Percentiles rank a stretch among this genome's conserved stretches.
These are phyloP conservation scores for Globisporangium irregulare DNA, from an alignment of 352 stramenopile genomes.

Conservation along the genomic window DNA sequence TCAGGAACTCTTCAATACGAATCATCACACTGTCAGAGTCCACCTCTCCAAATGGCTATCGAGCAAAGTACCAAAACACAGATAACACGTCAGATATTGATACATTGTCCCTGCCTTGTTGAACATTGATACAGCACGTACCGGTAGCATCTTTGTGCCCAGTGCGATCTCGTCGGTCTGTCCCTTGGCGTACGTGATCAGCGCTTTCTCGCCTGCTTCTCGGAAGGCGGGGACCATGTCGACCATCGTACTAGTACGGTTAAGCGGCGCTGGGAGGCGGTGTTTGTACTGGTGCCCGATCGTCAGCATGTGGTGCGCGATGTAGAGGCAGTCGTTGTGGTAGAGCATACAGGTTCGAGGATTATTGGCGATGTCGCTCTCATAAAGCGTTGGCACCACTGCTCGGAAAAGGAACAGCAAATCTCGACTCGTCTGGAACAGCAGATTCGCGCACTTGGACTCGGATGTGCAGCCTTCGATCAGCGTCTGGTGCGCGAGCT, in stretches of 20 bases:
- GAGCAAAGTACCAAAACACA: not conserved
- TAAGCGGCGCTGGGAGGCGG: constrained; percentile 49
- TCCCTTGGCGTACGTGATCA: constrained; percentile 40
- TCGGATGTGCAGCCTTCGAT: constrained; percentile 53
- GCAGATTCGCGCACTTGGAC: constrained; percentile 38
- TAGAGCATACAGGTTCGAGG: constrained; percentile 68
- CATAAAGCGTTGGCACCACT: constrained; percentile 65
- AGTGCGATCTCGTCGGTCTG: constrained; percentile 46
- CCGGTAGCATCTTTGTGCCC: constrained; percentile 38
- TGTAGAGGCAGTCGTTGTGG: constrained; percentile 85
- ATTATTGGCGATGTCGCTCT: constrained; percentile 65
- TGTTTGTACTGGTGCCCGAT: constrained; percentile 74
- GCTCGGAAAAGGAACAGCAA: constrained; percentile 70
- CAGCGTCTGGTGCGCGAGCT: constrained; percentile 61
- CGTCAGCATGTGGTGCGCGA: constrained; percentile 76
- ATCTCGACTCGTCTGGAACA: constrained; percentile 83
- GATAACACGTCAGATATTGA: not conserved
- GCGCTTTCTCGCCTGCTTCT: constrained; percentile 50
- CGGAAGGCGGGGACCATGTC: constrained; percentile 75
- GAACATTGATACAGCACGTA: constrained; percentile 22
- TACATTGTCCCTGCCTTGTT: not conserved
- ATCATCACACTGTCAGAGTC: constrained; percentile 34
- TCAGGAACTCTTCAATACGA: constrained; percentile 55
- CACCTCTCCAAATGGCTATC: constrained; percentile 36
- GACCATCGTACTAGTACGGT: constrained; percentile 67